Percentiles rank a stretch among this genome's conserved stretches.
These are phyloP conservation scores for Trichosporon ovoides DNA, from an alignment of 1,284 basidiomycete species.

Conservation along the genomic window DNA sequence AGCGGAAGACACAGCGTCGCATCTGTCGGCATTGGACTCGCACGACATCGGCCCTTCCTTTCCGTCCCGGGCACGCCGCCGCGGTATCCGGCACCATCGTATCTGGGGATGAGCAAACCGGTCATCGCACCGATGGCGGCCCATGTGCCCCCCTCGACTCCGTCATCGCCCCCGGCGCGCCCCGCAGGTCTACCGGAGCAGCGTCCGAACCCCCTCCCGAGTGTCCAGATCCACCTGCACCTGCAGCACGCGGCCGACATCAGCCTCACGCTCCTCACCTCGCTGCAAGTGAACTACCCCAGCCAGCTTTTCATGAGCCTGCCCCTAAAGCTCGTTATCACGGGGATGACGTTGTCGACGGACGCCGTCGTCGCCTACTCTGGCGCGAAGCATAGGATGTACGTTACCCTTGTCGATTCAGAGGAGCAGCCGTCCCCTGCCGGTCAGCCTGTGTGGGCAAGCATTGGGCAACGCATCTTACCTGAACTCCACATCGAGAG, in stretches of 20 bases:
- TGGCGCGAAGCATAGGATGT: conserved; percentile 67
- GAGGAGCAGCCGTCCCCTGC: neutral
- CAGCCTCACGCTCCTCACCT: conserved; percentile 71
- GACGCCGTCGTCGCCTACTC: conserved; percentile 89
- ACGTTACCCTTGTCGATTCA: conserved; percentile 74
- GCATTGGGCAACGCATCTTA: conserved; percentile 77
- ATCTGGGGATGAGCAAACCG: neutral
- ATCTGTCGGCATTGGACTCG: conserved; percentile 27
- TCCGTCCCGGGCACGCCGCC: conserved; percentile 5
- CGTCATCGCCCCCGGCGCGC: conserved; percentile 34
- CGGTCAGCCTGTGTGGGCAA: conserved; percentile 16
- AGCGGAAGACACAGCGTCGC: conserved; percentile 23
- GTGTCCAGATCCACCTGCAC: conserved; percentile 51
- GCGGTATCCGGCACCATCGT: neutral
- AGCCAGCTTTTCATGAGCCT: conserved; percentile 91
- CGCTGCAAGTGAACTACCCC: conserved; percentile 92
- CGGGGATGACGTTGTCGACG: conserved; percentile 76
- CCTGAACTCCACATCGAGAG: conserved; percentile 90
- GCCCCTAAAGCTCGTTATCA: conserved; percentile 85
- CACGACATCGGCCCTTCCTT: neutral
- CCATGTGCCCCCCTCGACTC: conserved; percentile 4
- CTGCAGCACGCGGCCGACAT: conserved; percentile 50
- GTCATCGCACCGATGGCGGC: neutral
- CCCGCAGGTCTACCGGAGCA: conserved; percentile 21
- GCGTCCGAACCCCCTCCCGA: conserved; percentile 32